Base-by-base conservation (phyloP, 331 rosid species). In the Pyracantha coccinea region DNA sequence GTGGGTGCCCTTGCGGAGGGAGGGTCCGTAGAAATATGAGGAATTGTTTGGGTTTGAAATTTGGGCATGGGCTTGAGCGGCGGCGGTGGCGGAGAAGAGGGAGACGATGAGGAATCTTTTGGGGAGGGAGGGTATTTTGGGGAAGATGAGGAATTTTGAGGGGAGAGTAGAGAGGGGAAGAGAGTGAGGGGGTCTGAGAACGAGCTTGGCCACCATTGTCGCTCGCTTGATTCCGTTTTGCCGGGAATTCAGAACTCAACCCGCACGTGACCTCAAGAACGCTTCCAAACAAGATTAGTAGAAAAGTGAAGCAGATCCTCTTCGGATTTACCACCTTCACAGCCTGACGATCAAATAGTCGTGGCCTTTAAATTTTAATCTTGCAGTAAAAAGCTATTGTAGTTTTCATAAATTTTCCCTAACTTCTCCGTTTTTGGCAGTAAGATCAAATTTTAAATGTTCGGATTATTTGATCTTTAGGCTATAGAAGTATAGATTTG, bases 11-110 rank as follows among this genome's bases (percentile, higher is more conserved):
- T 87, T 92, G 63, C 58, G 73, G 53, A 92, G 96, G 68, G 96
- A 88, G 69, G 97, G 97, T 24, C 99, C 96, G 71, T 90, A 92
- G 31, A 79, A 77, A 38, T 58, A 15, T 0, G 83, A 64, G 41
- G 57, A 58, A 58, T 21, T 9, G 28, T 17, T 50, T 1, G 83
- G 68, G 77, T 67, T 75, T 33, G 63, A 58, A 52, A 68, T 57
- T 31, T 64, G 82, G 63, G 80, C 33, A 31, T 64, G 82, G 63
- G 77, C 41, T 54, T 53, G 79, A 52, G 80, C 20, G 29, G 77
- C 31, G 67, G 71, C 10, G 68, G 52, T 10, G 61, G 77, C 32
- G 69, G 78, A 35, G 38, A 71, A 78, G 75, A 68, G 66, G 27
- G 85, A 41, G 62, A 71, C 25, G 73, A 73, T 64, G 75, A 75